Evolutionary conservation across 129 eudicot species (phyloP).

Genomic region (Escallonia herrerae): DNA sequence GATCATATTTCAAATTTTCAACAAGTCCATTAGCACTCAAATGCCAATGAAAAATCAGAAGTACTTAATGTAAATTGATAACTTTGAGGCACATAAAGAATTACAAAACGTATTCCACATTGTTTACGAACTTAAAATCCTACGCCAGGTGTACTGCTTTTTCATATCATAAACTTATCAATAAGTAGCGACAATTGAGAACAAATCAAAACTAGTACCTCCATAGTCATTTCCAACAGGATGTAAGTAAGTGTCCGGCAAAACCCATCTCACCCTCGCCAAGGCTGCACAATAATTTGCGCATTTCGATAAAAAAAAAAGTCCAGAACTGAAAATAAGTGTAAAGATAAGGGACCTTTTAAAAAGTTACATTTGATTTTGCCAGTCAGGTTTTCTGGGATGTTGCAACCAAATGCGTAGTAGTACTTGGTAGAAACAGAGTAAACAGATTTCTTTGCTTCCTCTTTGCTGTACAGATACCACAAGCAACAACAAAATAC

Average conservation of each 20-base stretch:
- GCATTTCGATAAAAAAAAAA: neutral
- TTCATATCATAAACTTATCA: neutral
- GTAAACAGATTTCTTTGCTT: conserved; percentile 41
- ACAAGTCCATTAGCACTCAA: neutral
- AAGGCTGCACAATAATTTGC: conserved; percentile 29
- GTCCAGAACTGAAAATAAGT: neutral
- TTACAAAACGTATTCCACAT: too few species aligned
- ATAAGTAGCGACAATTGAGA: neutral
- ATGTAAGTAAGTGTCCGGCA: conserved; percentile 39
- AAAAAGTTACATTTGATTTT: conserved; percentile 27
- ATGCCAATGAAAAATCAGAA: neutral
- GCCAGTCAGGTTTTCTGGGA: conserved; percentile 18
- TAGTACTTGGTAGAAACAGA: conserved; percentile 46
- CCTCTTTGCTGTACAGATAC: conserved; percentile 27
- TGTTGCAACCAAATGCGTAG: conserved; percentile 36
- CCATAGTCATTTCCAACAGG: conserved; percentile 29
- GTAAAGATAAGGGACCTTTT: neutral
- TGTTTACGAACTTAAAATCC: neutral
- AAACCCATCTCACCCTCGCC: conserved; percentile 44
- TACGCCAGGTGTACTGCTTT: neutral
- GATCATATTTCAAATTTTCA: too few species aligned
- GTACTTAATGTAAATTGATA: neutral
- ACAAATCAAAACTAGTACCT: conserved; percentile 25
- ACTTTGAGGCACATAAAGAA: too few species aligned
- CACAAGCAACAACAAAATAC: conserved; percentile 3